Conservation (phyloP, 2,329 filamentous ascomycete genomes). For the Fusarium sp. region DNA sequence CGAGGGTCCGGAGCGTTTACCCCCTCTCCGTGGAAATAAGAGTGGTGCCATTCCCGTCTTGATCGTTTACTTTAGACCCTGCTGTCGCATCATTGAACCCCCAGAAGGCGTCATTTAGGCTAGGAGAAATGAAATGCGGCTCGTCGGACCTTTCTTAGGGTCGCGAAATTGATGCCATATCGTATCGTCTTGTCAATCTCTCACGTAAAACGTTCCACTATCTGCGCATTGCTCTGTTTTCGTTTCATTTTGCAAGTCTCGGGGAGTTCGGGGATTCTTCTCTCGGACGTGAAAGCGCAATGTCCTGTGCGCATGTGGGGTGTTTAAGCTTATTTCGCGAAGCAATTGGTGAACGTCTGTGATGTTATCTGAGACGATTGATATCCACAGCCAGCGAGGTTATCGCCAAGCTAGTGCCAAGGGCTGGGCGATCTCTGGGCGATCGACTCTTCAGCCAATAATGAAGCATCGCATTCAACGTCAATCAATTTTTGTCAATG, state of each 20-base stretch:
- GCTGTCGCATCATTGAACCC: constrained; percentile 31
- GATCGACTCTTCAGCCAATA: constrained; percentile 20
- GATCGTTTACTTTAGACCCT: background rate
- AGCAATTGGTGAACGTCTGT: background rate
- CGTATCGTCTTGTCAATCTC: background rate
- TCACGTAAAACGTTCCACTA: background rate
- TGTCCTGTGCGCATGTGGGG: background rate
- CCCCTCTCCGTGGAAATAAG: background rate
- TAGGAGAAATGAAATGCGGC: constrained; percentile 17
- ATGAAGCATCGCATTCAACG: background rate
- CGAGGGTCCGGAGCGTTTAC: constrained; percentile 10
- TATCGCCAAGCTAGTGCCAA: constrained; percentile 35
- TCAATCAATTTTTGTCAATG: background rate
- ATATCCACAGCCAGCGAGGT: constrained; percentile 19
- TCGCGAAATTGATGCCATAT: background rate
- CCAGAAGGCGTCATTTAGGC: constrained; percentile 32
- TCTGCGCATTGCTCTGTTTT: background rate
- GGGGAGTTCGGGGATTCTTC: constrained; percentile 30
- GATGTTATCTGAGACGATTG: background rate
- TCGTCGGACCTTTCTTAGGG: constrained; percentile 10
- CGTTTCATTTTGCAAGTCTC: background rate
- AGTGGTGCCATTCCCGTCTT: constrained; percentile 15
- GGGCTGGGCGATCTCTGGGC: constrained; percentile 35
- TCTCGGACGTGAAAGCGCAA: background rate
- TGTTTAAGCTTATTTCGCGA: constrained; percentile 37